Conservation (phyloP, 2,329 filamentous ascomycete species). For the Botrytis porri region DNA sequence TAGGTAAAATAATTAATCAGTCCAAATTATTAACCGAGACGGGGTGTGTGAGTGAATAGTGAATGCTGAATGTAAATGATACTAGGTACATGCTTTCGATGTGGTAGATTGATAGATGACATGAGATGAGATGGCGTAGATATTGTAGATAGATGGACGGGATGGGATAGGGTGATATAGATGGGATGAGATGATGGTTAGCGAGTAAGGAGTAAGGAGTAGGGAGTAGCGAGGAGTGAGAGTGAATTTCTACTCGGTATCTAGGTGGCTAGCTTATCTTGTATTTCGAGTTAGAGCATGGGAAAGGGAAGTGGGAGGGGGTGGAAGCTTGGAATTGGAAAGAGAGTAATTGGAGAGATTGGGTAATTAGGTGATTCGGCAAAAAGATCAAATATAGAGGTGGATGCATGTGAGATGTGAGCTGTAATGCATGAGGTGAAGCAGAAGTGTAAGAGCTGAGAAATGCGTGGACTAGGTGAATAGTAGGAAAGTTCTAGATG, state of each 20-base stretch:
- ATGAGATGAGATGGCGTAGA: neutral
- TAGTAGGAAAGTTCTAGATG: neutral
- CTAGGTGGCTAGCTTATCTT: neutral
- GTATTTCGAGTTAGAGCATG: neutral
- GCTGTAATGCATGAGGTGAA: accelerated
- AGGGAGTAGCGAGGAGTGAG: neutral
- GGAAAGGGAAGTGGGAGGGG: accelerated
- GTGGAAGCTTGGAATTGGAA: accelerated
- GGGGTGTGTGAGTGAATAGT: neutral
- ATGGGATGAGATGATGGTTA: neutral
- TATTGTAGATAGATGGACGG: neutral
- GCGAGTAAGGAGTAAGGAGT: neutral
- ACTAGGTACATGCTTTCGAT: no score
- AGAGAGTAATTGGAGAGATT: neutral
- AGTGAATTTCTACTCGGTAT: neutral
- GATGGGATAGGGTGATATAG: no score
- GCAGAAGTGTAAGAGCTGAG: neutral
- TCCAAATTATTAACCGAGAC: neutral
- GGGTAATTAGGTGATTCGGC: no score
- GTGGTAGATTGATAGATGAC: neutral
- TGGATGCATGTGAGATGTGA: neutral
- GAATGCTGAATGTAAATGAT: neutral
- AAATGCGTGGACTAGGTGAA: neutral
- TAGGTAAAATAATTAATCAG: neutral
- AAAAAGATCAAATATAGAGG: no score